Conservation (phyloP, 2,329 filamentous ascomycete genomes). For the Apiospora phragmitis region DNA sequence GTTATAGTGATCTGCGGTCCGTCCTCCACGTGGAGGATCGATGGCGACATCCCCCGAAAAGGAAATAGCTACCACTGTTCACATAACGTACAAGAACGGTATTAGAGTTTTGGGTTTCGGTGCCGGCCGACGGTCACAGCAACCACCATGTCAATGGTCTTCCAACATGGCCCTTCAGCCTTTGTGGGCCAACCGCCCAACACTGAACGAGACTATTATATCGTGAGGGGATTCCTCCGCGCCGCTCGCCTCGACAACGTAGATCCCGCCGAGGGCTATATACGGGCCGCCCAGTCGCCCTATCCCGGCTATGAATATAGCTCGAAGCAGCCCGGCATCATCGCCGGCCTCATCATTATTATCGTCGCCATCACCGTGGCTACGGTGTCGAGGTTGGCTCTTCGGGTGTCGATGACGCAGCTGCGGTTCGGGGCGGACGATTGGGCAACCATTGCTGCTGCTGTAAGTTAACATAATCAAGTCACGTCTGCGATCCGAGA, state of each 20-base stretch:
- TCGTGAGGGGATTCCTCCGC: constrained; percentile 27
- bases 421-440: constrained; percentile 36
- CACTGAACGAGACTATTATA: constrained; percentile 30
- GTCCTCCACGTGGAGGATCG: neutral
- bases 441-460: constrained; percentile 32
- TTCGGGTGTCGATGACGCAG: constrained; percentile 26
- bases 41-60: neutral
- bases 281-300: constrained; percentile 20
- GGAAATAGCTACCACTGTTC: neutral
- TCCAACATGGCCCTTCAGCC: constrained; percentile 17
- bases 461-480: constrained; percentile 22
- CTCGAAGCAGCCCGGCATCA: constrained; percentile 26
- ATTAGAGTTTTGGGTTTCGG: neutral
- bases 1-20: neutral
- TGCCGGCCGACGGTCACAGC: neutral
- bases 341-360: constrained; percentile 29
- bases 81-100: neutral
- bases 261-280: constrained; percentile 22
- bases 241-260: constrained; percentile 19
- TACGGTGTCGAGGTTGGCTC: constrained; percentile 28
- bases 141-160: neutral
- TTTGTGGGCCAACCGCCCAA: constrained; percentile 26
- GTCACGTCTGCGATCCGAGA: neutral
- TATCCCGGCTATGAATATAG: constrained; percentile 23
- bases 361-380: constrained; percentile 29